A percentile compares a stretch with the other conserved stretches of the same genome.
These are phyloP conservation scores for Chlorociboria aeruginascens DNA, from an alignment of 495 filamentous ascomycete species.

Conservation along the genomic window DNA sequence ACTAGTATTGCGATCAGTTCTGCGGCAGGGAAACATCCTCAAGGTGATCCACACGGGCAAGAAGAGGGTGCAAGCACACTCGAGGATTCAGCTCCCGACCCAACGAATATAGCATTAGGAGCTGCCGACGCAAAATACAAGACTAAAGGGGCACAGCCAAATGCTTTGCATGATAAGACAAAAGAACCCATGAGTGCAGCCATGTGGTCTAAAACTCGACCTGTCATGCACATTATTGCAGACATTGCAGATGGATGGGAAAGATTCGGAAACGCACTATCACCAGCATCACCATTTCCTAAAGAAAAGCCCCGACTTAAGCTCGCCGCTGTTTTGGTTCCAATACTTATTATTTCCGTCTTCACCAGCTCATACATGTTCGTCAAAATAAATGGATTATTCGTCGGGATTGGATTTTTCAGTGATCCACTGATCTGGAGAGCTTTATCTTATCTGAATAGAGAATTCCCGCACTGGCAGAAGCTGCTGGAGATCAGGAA, in stretches of 20 bases:
- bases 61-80: slow-evolving; percentile 8
- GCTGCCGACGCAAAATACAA: slow-evolving; percentile 47
- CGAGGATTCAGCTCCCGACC: slow-evolving; percentile 41
- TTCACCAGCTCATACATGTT: slow-evolving; percentile 63
- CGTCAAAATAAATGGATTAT: slow-evolving; percentile 54
- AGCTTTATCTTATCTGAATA: slow-evolving; percentile 49
- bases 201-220: slow-evolving; percentile 64
- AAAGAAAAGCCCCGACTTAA: slow-evolving; percentile 46
- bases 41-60: slow-evolving; percentile 28
- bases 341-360: slow-evolving; percentile 43
- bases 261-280: slow-evolving; percentile 67
- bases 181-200: slow-evolving; percentile 72
- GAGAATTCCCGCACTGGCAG: slow-evolving; percentile 60
- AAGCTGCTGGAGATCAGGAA: slow-evolving; percentile 45
- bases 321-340: slow-evolving; percentile 47
- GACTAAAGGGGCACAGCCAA: slow-evolving; percentile 33
- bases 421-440: slow-evolving; percentile 60
- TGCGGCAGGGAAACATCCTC: slow-evolving; percentile 55
- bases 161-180: slow-evolving; percentile 59
- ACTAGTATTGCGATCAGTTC: slow-evolving; percentile 63
- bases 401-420: slow-evolving; percentile 64
- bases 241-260: slow-evolving; percentile 74
- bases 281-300: slow-evolving; percentile 69
- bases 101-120: slow-evolving; percentile 39
- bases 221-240: slow-evolving; percentile 63